Base-by-base conservation (phyloP, 768 basidiomycete species). In the Kondoa subrosea region DNA sequence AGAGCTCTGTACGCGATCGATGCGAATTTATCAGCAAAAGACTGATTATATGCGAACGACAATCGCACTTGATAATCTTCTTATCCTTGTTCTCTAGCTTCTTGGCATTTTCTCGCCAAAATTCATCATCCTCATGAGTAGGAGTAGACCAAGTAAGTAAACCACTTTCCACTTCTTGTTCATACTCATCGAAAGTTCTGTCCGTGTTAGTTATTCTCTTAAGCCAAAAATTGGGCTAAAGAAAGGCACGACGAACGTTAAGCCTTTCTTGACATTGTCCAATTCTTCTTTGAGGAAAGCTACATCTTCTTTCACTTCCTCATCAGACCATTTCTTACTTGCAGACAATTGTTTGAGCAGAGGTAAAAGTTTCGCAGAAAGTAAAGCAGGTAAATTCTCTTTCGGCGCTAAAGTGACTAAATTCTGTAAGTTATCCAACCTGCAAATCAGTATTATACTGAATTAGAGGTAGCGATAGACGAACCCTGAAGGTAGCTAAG, bases 121-220 rank as follows among this genome's bases (percentile, higher is more conserved):
- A 99, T 34, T 90, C 85, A 69, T 96, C 93, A 1, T 89, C 92
- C 75, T 91, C 89, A 74, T 99, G 95, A 12, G 90, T 88, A 15
- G 93, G 92, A 2, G 89, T 85, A 33, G 27, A 27, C 95, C 95
- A 97, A 3, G 89, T 87, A 29, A 97, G 79, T 76, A 91, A 90
- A 1, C 92, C 91, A 2, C 88, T 89, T 21, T 84, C 80, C 32
- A 99, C 79, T 76, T 97, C 93, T 0, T 90, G 91, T 14, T 83
- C 84, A 75, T 96, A 99, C 77, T 96, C 92, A 75, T 97, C 95
- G 76, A 88, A 99, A 0, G 91, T 99, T 68, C 91, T 96, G 71
- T 26, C 66, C 25, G 21, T 2, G 17, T 40, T 33, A 15, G 0
- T 2, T 3, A 21, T 8, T n/a, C n/a, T n/a, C n/a, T n/a, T n/a